These are phyloP conservation scores for Botrytis deweyae DNA, from an alignment of 2,329 filamentous ascomycete genomes.

Conservation along the genomic window DNA sequence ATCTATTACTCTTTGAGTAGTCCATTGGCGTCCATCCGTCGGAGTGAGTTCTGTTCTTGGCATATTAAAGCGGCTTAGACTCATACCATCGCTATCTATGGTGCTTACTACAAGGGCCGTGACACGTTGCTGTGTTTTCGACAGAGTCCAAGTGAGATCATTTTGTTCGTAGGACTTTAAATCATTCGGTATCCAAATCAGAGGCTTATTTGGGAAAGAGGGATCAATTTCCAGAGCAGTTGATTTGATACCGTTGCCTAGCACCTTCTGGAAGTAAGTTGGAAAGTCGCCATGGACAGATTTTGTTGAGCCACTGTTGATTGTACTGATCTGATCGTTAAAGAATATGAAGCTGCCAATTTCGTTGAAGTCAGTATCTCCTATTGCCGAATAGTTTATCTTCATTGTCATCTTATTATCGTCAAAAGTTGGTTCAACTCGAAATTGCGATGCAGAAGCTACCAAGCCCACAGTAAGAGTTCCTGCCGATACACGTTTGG, in stretches of 20 bases:
- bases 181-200: background rate
- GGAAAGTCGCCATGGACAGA: background rate
- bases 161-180: background rate
- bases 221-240: background rate
- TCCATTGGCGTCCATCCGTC: background rate
- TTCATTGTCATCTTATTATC: background rate
- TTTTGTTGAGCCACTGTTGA: background rate
- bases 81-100: background rate
- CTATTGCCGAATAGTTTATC: background rate
- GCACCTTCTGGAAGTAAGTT: background rate
- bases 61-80: background rate
- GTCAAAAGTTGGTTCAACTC: background rate
- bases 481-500: background rate
- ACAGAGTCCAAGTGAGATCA: background rate
- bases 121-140: background rate
- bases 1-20: background rate
- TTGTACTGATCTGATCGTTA: background rate
- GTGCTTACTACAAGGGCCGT: background rate
- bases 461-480: background rate
- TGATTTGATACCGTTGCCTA: background rate
- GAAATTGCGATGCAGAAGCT: background rate
- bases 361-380: background rate
- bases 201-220: background rate
- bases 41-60: background rate
- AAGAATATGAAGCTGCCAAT: background rate